These are phyloP conservation scores for Carallia pectinifolia DNA, from an alignment of 345 rosid species.

Conservation along the genomic window DNA sequence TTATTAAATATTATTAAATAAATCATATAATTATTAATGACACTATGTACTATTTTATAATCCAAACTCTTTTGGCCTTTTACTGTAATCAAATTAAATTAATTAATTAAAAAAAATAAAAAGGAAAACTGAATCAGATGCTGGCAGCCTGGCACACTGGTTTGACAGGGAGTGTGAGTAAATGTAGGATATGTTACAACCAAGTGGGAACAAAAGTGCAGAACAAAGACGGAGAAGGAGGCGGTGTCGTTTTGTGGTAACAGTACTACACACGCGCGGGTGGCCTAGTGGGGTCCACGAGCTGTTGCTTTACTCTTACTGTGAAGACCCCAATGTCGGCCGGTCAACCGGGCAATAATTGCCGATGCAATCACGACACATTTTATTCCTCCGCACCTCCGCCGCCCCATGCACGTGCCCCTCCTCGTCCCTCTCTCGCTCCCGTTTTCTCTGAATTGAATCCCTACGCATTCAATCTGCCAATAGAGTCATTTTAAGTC, in stretches of 20 bases:
- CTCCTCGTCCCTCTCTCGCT: no score
- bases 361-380: background rate
- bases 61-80: no score
- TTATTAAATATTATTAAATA: no score
- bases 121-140: conserved; percentile 5
- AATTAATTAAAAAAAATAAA: no score
- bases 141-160: background rate
- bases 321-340: background rate
- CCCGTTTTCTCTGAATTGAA: no score
- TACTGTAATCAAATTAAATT: no score
- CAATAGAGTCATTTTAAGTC: no score
- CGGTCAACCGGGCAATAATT: conserved; percentile 17
- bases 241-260: conserved; percentile 14
- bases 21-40: no score
- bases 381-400: no score
- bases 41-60: no score
- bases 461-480: no score
- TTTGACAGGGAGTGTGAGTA: background rate
- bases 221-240: background rate
- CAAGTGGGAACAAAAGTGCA: background rate
- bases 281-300: background rate
- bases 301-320: background rate
- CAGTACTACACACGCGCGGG: background rate
- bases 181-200: background rate
- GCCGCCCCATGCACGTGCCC: no score